Evolutionary conservation across 2,329 filamentous ascomycete genomes (phyloP).

Genomic region (Talaromyces sp.): DNA sequence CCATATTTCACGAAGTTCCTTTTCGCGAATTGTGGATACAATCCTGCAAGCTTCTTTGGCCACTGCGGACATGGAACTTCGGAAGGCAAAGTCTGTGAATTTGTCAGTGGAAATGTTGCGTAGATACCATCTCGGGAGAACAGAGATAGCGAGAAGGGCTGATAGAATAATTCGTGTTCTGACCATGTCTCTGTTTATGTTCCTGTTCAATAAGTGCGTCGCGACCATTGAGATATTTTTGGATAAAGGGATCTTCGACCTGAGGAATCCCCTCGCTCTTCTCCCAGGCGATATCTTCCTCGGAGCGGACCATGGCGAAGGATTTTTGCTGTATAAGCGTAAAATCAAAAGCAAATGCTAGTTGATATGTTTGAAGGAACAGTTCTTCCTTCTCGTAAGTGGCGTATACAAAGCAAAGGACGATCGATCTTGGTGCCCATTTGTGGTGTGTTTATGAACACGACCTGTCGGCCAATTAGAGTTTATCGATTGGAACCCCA

Average conservation of each 20-base stretch:
- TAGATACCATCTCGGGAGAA: not conserved
- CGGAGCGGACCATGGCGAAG: conserved; percentile 3
- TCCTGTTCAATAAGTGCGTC: conserved; percentile 75
- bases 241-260: conserved; percentile 68
- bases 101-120: not conserved
- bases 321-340: no score
- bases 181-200: conserved; percentile 76
- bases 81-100: conserved; percentile 29
- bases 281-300: conserved; percentile 31
- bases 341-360: no score
- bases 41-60: conserved; percentile 75
- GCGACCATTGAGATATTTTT: conserved; percentile 75
- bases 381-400: not conserved
- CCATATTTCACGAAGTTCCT: conserved; percentile 76
- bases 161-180: conserved; percentile 22
- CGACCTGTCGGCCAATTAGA: not conserved
- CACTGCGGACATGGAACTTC: conserved; percentile 66
- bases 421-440: not conserved
- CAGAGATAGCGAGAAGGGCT: not conserved
- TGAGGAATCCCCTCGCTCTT: conserved; percentile 46
- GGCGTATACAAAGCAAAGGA: not conserved
- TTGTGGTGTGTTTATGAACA: not conserved
- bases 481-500: not conserved
- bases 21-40: conserved; percentile 71
- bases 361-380: not conserved